Base-by-base conservation (phyloP, 2,329 filamentous ascomycete species). In the Penicillium crustosum region DNA sequence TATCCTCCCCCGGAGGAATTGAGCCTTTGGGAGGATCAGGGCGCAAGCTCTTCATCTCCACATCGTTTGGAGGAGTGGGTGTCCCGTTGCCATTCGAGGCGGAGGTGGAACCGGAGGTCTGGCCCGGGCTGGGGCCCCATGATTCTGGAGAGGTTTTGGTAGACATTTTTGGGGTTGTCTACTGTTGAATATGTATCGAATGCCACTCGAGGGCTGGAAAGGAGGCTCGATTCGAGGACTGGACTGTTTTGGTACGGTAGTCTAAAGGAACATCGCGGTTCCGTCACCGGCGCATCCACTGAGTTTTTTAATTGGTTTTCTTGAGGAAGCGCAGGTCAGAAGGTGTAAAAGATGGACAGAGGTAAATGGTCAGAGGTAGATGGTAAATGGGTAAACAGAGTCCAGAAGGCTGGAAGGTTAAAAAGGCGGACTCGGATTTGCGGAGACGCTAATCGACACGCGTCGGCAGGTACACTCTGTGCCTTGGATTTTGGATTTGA, bases 1-100 rank as follows among this genome's bases (percentile, higher is more conserved):
- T 88, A 78, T 99, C 93, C 66, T 90, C 84, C 69, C 90, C 86
- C 4, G 77, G 51, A 23, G 75, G 75, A 33, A 76, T 70, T 33
- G 72, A 68, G 21, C 68, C 66, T 60, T 69, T 72, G 67, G 74
- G 67, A 63, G 58, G 63, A 55, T 68, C 64, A 9, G 70, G 53
- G 50, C 63, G 66, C 67, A 78, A 72, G 44, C 62, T 70, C 61
- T 76, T 77, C 23, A 78, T 64, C 61, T 78, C 77, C 48, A 78
- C 70, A 42, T 68, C 70, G 63, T 73, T 74, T 36, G 75, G 72
- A 39, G 74, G 53, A 36, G 31, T 33, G 17, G 41, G 5, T 27
- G 68, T 62, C 38, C 64, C 66, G 63, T 76, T 77, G 49, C 67
- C 66, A 47, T 64, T 72, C 33, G 66, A 57, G 17, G 63, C 45